Conservation (phyloP, 2,329 filamentous ascomycete genomes). For the Cladobotryum protrusum region DNA sequence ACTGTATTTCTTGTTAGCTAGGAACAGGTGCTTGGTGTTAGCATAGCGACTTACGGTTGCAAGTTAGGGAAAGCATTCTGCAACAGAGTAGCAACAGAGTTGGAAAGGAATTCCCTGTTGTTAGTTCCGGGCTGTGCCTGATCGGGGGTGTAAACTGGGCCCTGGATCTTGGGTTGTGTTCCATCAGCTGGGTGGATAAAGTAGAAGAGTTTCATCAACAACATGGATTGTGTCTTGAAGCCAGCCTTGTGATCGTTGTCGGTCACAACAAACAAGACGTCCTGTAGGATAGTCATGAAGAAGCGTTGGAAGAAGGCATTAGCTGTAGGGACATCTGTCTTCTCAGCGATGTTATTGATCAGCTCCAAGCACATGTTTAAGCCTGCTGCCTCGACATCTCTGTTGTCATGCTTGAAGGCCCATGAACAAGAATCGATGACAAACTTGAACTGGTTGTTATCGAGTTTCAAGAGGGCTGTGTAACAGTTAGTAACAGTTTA, state of each 20-base stretch:
- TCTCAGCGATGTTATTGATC: conserved; percentile 94
- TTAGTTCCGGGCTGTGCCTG: conserved; percentile 76
- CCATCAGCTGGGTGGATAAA: conserved; percentile 72
- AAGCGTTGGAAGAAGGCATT: conserved; percentile 98
- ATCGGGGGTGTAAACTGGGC: conserved; percentile 80
- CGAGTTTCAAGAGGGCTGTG: conserved; percentile 76
- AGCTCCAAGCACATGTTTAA: conserved; percentile 97
- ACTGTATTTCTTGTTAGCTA: conserved; percentile 43
- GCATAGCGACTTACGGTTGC: conserved; percentile 60
- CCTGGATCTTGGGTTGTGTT: conserved; percentile 74
- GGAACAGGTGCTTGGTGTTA: not conserved
- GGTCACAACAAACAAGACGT: conserved; percentile 96
- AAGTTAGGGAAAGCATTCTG: conserved; percentile 91
- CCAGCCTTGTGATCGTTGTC: conserved; percentile 98
- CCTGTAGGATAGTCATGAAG: conserved; percentile 90
- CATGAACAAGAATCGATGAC: conserved; percentile 99
- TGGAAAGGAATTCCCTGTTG: conserved; percentile 85
- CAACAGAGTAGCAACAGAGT: conserved; percentile 78
- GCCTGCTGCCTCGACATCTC: conserved; percentile 91
- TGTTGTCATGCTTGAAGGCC: conserved; percentile 99
- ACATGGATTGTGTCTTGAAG: conserved; percentile 94
- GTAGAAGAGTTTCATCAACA: conserved; percentile 93
- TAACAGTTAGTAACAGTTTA: conserved; percentile 6
- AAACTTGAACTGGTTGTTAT: conserved; percentile 97
- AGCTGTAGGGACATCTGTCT: conserved; percentile 77